phyloP scores from a whole-genome alignment of 2,329 filamentous ascomycete genomes.

The Trichoderma breve region DNA sequence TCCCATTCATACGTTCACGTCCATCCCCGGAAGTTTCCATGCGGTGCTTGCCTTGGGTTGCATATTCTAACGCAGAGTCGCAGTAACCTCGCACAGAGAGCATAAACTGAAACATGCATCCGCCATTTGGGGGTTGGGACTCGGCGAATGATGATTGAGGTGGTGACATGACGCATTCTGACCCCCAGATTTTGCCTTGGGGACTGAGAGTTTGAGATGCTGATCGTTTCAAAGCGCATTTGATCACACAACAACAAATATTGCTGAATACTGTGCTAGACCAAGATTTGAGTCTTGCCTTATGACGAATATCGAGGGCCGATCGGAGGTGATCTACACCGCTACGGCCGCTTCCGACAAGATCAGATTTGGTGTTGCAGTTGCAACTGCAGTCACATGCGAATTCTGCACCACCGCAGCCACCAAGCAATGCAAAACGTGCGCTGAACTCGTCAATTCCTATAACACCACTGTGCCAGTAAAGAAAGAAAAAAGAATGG shows the following conservation, averaged over 20 bases:
- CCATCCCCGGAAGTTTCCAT: background rate
- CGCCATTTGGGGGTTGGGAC: background rate
- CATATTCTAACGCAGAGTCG: background rate
- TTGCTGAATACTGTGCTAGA: background rate
- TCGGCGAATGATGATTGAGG: background rate
- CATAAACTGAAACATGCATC: background rate
- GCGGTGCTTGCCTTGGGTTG: background rate
- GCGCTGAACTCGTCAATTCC: background rate
- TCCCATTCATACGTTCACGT: background rate
- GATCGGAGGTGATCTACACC: background rate
- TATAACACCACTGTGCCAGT: background rate
- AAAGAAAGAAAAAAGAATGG: background rate
- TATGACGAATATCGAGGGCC: background rate
- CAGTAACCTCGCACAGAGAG: background rate
- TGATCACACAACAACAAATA: background rate
- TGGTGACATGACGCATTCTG: background rate
- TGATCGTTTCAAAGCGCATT: background rate
- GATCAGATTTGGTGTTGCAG: background rate
- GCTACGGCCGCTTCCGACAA: background rate
- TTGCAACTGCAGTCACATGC: background rate
- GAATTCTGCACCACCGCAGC: background rate
- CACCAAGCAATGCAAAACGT: background rate
- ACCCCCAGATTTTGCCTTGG: background rate
- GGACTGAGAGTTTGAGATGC: background rate
- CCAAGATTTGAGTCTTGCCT: background rate